Evolutionary conservation across 805 yeast species (phyloP).

Genomic region (Groenewaldozyma salmanticensis): DNA sequence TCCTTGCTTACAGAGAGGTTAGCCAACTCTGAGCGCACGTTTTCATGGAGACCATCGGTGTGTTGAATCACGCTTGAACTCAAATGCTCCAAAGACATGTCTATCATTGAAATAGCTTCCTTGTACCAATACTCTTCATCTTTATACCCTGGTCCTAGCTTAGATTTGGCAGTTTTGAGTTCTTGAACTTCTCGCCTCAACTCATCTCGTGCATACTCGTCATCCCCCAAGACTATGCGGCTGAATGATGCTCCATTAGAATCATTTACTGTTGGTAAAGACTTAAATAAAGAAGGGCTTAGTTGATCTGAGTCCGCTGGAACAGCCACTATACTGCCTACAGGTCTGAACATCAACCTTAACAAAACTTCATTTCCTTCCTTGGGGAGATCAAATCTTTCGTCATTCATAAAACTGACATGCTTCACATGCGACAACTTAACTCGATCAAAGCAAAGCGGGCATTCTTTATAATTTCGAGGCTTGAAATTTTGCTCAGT

Average conservation of each 20-base stretch:
- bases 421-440: slow-evolving; percentile 53
- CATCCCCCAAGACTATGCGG: slow-evolving; percentile 60
- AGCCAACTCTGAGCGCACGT: not conserved
- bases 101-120: slow-evolving; percentile 48
- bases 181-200: slow-evolving; percentile 50
- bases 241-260: slow-evolving; percentile 34
- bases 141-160: slow-evolving; percentile 48
- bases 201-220: slow-evolving; percentile 42
- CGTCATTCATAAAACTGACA: slow-evolving; percentile 40
- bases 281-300: not conserved
- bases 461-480: slow-evolving; percentile 65
- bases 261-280: slow-evolving; percentile 8
- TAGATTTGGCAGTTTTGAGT: slow-evolving; percentile 41
- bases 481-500: slow-evolving; percentile 28
- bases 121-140: slow-evolving; percentile 48
- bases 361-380: slow-evolving; percentile 46
- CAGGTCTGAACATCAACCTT: slow-evolving; percentile 50
- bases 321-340: slow-evolving; percentile 16
- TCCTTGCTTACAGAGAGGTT: not conserved
- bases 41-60: not conserved
- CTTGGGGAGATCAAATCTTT: slow-evolving; percentile 50
- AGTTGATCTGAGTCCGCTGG: slow-evolving; percentile 10
- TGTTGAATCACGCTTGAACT: not conserved
- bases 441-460: slow-evolving; percentile 59
- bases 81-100: slow-evolving; percentile 16